These are phyloP conservation scores for Schoenoplectus triqueter DNA, from an alignment of 202 grass and related monocot species.

Conservation along the genomic window DNA sequence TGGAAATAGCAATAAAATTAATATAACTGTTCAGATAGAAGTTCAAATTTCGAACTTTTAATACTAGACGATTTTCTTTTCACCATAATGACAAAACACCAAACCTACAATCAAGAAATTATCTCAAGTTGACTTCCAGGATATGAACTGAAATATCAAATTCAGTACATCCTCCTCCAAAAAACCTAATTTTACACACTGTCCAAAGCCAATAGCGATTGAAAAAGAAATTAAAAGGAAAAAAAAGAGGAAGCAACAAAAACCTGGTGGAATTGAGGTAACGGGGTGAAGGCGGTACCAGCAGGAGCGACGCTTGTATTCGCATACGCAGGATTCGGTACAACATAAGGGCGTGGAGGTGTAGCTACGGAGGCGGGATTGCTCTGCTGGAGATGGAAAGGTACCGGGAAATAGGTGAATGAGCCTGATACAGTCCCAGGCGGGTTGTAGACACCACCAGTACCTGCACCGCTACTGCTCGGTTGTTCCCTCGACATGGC, in stretches of 20 bases:
- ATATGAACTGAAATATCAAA: background rate
- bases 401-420: constrained; percentile 76
- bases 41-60: background rate
- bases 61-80: background rate
- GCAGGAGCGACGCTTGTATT: constrained; percentile 11
- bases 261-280: constrained; percentile 40
- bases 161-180: background rate
- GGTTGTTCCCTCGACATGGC: constrained; percentile 36
- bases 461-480: constrained; percentile 5
- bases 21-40: background rate
- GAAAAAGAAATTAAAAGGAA: background rate
- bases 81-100: background rate
- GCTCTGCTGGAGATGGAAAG: constrained; percentile 84
- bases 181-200: no score
- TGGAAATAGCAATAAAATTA: background rate
- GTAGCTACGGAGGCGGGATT: constrained; percentile 23
- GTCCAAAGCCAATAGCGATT: background rate
- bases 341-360: background rate
- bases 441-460: constrained; percentile 20
- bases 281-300: constrained; percentile 20
- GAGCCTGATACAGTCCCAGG: constrained; percentile 37
- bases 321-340: constrained; percentile 12
- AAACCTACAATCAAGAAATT: background rate
- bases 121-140: background rate
- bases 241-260: background rate